Percentiles rank a stretch among this genome's conserved stretches.
Conservation (phyloP, 805 yeast species). For the Candida insectorum region DNA sequence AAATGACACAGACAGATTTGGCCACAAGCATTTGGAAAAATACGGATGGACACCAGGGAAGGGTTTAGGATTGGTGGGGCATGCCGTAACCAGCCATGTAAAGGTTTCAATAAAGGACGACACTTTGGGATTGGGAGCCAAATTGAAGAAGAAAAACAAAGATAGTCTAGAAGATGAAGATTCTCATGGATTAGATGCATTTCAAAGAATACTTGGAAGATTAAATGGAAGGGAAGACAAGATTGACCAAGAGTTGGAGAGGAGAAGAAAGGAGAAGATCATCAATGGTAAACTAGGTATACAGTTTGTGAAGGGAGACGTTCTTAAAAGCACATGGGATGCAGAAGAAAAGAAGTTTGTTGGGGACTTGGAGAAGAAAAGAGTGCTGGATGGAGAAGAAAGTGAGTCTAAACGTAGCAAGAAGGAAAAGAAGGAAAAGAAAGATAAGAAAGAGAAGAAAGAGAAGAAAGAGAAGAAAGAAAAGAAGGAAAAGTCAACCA, state of each 20-base stretch:
- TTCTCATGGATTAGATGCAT: constrained; percentile 87
- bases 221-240: constrained; percentile 81
- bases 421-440: constrained; percentile 18
- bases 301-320: constrained; percentile 82
- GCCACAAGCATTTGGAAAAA: constrained; percentile 77
- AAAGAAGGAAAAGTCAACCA: constrained; percentile 5
- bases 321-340: constrained; percentile 81
- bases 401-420: constrained; percentile 16
- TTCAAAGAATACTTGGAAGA: constrained; percentile 85
- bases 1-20: constrained; percentile 77
- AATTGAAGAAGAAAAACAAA: constrained; percentile 52
- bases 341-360: constrained; percentile 36
- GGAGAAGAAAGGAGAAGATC: constrained; percentile 63
- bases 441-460: constrained; percentile 19
- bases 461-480: constrained; percentile 10
- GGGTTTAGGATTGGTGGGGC: constrained; percentile 72
- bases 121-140: constrained; percentile 87
- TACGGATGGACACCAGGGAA: constrained; percentile 92
- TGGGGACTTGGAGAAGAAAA: constrained; percentile 7
- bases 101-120: constrained; percentile 82
- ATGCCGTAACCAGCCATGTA: constrained; percentile 76
- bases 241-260: constrained; percentile 61
- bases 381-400: constrained; percentile 27
- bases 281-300: constrained; percentile 88
- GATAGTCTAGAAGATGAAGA: constrained; percentile 80